A percentile compares a stretch with the other conserved stretches of the same genome.
These are phyloP conservation scores for Candida sp. DNA, from an alignment of 1,139 yeast species.

Conservation along the genomic window DNA sequence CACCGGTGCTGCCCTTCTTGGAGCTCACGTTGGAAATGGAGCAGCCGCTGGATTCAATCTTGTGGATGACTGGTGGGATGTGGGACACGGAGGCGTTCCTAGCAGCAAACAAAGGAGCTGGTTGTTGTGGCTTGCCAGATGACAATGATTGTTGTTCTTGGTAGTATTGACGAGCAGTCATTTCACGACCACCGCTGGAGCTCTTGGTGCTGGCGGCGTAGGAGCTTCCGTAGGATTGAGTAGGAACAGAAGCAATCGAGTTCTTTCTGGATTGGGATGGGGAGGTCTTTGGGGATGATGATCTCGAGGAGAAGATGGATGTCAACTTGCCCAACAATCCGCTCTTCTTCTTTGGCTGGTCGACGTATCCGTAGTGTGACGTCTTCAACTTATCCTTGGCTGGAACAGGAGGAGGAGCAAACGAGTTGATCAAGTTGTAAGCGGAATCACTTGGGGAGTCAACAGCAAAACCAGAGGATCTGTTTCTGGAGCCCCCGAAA, in stretches of 20 bases:
- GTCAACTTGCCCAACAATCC: conserved; percentile 33
- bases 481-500: background rate
- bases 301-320: conserved; percentile 23
- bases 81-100: background rate
- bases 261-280: conserved; percentile 9
- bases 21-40: background rate
- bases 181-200: background rate
- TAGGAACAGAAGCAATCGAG: conserved; percentile 10
- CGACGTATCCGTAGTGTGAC: conserved; percentile 6
- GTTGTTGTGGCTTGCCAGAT: background rate
- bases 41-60: conserved; percentile 6
- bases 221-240: conserved; percentile 16
- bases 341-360: conserved; percentile 24
- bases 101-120: conserved; percentile 10
- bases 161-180: conserved; percentile 1
- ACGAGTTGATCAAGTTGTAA: conserved; percentile 24
- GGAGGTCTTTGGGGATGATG: conserved; percentile 7
- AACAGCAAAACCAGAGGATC: conserved; percentile 18
- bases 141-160: background rate
- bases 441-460: conserved; percentile 24
- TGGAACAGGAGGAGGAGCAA: conserved; percentile 12
- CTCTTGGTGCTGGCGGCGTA: conserved; percentile 9
- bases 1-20: background rate
- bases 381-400: conserved; percentile 2
- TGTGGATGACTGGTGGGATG: conserved; percentile 7